A percentile compares a stretch with the other conserved stretches of the same genome.
These are phyloP conservation scores for Thamnidium elegans DNA, from an alignment of 192 early-diverging fungal species.

Conservation along the genomic window DNA sequence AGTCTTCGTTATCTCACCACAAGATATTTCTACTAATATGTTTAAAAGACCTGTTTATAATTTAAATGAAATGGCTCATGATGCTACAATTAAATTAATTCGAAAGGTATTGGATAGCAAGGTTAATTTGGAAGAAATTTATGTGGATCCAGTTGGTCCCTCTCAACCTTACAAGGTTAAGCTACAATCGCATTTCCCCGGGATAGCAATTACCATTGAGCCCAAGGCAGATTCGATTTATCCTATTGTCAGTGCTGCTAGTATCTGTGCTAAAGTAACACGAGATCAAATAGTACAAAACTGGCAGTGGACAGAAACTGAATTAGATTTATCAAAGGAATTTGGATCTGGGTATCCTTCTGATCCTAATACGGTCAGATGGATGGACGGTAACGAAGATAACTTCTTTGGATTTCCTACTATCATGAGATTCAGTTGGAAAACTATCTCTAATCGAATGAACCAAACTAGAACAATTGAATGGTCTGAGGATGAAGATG, in stretches of 20 bases:
- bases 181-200: slow-evolving; percentile 72
- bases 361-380: slow-evolving; percentile 87
- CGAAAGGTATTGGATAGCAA: slow-evolving; percentile 56
- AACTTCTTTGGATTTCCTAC: slow-evolving; percentile 90
- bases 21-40: slow-evolving; percentile 93
- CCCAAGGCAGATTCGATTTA: slow-evolving; percentile 94
- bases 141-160: slow-evolving; percentile 95
- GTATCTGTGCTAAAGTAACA: slow-evolving; percentile 93
- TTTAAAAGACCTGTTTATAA: slow-evolving; percentile 81
- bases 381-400: slow-evolving; percentile 79
- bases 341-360: slow-evolving; percentile 94
- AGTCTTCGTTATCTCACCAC: slow-evolving; percentile 77
- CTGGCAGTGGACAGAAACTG: slow-evolving; percentile 67
- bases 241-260: slow-evolving; percentile 93
- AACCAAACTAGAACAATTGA: slow-evolving; percentile 41
- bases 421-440: slow-evolving; percentile 94
- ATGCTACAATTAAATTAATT: slow-evolving; percentile 88
- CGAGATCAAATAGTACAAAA: slow-evolving; percentile 64
- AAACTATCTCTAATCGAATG: slow-evolving; percentile 74
- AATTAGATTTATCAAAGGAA: slow-evolving; percentile 41
- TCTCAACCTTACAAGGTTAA: slow-evolving; percentile 83
- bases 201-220: slow-evolving; percentile 76
- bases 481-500: slow-evolving; percentile 23
- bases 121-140: slow-evolving; percentile 77
- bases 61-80: slow-evolving; percentile 90